Evolutionary conservation across 176 grass and related monocot genomes (phyloP), one percentile per base, ranked within the genome.

Genomic region (Zoysia pacifica): DNA sequence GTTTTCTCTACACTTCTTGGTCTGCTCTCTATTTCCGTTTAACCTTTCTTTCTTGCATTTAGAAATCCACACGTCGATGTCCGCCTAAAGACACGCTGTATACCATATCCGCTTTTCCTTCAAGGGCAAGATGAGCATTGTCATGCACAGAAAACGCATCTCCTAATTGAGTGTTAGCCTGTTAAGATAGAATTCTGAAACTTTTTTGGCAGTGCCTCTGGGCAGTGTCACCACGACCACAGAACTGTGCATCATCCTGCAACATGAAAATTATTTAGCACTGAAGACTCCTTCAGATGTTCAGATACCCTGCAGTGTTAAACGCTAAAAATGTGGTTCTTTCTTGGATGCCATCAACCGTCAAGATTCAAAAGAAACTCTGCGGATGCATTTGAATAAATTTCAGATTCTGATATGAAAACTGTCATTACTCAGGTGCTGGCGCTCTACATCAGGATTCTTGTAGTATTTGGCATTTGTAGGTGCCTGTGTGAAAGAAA

Each of bases 111-210:
- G 76, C 40, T 80, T 12, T 5, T 39, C 6, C 63, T 72, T 56
- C 70, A 36, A 20, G 28, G 19, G 80, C 59, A 60, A 48, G 51
- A 62, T 84, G 46, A 61, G 47, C 80, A 67, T 50, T 79, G 77
- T 11, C 6, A 8, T 58, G 13, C 69, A 69, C 19, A 45, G 5
- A 18, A 54, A 65, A 73, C 45, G 15, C 3, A 45, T 49, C 6
- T 61, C 61, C 61, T 79, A 35, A 54, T 63, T 67, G 68, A 19
- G 45, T 48, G 48, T 2, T 12, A 58, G 67, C 28, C 28, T 28
- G 28, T 28, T 28, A 28, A 28, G 79, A 82, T 19, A 54, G 36
- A 51, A 41, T 71, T 82, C 28, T 56, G 41, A 70, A 64, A 43
- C 39, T 78, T 66, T 19, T 28, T 2, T 7, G 41, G 9, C n/a